phyloP scores from a whole-genome alignment of 768 basidiomycete genomes.

The Saitozyma sp. region DNA sequence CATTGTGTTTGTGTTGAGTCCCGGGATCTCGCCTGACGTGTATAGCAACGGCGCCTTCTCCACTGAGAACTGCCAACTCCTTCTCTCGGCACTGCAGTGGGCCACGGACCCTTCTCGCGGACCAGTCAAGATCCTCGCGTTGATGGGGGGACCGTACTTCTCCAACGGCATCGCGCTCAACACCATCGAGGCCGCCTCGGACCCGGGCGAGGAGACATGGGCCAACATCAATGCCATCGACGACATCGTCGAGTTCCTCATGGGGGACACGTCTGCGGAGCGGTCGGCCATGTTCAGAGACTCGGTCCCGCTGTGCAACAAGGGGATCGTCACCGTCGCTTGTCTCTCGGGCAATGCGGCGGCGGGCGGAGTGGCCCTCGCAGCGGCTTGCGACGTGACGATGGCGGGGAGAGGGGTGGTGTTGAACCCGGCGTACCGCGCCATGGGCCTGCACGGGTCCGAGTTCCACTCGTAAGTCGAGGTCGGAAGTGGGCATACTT shows the following conservation, averaged over 20 bases:
- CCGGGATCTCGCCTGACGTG: conserved; percentile 4
- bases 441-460: conserved; percentile 44
- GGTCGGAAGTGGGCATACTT: no score
- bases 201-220: conserved; percentile 42
- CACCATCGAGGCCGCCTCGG: conserved; percentile 37
- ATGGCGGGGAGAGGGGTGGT: conserved; percentile 32
- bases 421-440: conserved; percentile 43
- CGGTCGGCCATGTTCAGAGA: conserved; percentile 27
- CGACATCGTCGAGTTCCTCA: conserved; percentile 46
- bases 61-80: conserved; percentile 36
- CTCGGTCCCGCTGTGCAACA: conserved; percentile 18
- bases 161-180: conserved; percentile 48
- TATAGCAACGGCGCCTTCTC: conserved; percentile 48
- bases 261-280: conserved; percentile 29
- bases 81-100: conserved; percentile 35
- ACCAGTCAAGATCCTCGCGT: conserved; percentile 27
- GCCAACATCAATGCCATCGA: conserved; percentile 49
- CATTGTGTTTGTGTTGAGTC: not conserved
- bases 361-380: conserved; percentile 46
- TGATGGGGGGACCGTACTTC: conserved; percentile 47
- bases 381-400: conserved; percentile 41
- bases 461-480: conserved; percentile 46
- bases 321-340: conserved; percentile 42
- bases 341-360: conserved; percentile 46
- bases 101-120: conserved; percentile 23